Percentiles rank a stretch among this genome's conserved stretches.
Conservation (phyloP, 768 basidiomycete genomes). For the Hydnomerulius pinastri region DNA sequence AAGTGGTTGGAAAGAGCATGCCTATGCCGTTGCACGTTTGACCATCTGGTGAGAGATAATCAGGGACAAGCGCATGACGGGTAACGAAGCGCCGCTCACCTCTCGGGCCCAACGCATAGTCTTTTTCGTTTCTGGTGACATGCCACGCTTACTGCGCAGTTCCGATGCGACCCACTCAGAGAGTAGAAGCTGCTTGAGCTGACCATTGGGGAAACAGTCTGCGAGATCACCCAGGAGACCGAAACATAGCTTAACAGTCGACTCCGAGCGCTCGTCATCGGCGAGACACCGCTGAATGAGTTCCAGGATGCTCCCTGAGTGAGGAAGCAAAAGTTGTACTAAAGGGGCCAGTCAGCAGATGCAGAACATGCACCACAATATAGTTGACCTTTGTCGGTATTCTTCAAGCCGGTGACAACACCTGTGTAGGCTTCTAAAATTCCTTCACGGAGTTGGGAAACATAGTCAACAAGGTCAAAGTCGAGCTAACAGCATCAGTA, state of each 20-base stretch:
- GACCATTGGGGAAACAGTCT: slow-evolving; percentile 78
- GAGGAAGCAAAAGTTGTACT: slow-evolving; percentile 52
- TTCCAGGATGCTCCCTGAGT: slow-evolving; percentile 75
- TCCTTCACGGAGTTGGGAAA: slow-evolving; percentile 85
- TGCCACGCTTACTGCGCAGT: slow-evolving; percentile 71
- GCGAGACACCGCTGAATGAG: slow-evolving; percentile 73
- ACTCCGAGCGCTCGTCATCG: slow-evolving; percentile 85
- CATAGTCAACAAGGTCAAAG: slow-evolving; percentile 91
- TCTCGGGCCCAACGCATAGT: slow-evolving; percentile 93
- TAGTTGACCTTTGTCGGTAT: slow-evolving; percentile 67
- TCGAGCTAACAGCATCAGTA: slow-evolving; percentile 54
- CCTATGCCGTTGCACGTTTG: slow-evolving; percentile 76
- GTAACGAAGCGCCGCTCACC: slow-evolving; percentile 47
- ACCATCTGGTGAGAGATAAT: slow-evolving; percentile 55
- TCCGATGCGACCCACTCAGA: slow-evolving; percentile 78
- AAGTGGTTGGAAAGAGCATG: slow-evolving; percentile 19
- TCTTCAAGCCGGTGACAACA: slow-evolving; percentile 88
- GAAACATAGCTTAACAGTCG: slow-evolving; percentile 69
- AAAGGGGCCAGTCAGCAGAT: neutral
- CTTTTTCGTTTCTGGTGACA: slow-evolving; percentile 79
- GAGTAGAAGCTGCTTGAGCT: slow-evolving; percentile 79
- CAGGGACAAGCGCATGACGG: neutral
- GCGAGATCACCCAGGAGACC: slow-evolving; percentile 94
- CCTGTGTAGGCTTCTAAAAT: slow-evolving; percentile 98
- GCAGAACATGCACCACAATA: neutral